phyloP scores from a whole-genome alignment of 176 grass and related monocot genomes.

The Olyra latifolia region DNA sequence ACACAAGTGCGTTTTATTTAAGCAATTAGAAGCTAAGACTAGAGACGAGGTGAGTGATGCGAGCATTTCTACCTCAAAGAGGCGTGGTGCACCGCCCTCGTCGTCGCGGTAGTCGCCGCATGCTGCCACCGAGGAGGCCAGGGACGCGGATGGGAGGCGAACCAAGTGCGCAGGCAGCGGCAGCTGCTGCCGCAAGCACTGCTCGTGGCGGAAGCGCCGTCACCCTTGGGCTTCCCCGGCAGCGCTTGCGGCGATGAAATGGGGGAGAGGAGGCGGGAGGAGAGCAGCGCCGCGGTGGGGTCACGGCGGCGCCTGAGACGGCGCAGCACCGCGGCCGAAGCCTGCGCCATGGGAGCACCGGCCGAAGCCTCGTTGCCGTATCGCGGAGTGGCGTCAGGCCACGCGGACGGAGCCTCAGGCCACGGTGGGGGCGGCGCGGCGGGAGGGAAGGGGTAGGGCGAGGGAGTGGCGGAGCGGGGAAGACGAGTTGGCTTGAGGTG shows the following conservation, averaged over 20 bases:
- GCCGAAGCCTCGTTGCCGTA: background rate
- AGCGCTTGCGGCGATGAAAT: background rate
- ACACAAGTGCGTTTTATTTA: conserved; percentile 4
- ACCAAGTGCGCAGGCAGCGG: conserved; percentile 4
- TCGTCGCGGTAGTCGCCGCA: background rate
- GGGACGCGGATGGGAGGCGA: background rate
- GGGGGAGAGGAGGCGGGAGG: background rate
- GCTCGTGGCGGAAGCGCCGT: background rate
- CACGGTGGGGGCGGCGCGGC: background rate
- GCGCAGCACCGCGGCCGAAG: conserved; percentile 28
- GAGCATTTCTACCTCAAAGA: conserved; percentile 22
- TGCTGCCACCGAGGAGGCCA: background rate
- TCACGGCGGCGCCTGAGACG: conserved; percentile 31
- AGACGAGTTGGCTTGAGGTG: no score
- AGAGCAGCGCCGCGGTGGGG: conserved; percentile 12
- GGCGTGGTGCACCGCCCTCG: conserved; percentile 27
- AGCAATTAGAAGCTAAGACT: background rate
- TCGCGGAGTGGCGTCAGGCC: background rate
- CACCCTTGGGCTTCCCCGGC: background rate
- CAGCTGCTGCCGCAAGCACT: background rate
- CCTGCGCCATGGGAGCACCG: conserved; percentile 11
- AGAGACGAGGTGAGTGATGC: background rate
- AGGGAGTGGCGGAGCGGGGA: no score
- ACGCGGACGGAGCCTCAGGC: background rate
- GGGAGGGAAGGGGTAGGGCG: background rate